phyloP scores from a whole-genome alignment of 208 protist genomes.

The Leishmania mexicana region DNA sequence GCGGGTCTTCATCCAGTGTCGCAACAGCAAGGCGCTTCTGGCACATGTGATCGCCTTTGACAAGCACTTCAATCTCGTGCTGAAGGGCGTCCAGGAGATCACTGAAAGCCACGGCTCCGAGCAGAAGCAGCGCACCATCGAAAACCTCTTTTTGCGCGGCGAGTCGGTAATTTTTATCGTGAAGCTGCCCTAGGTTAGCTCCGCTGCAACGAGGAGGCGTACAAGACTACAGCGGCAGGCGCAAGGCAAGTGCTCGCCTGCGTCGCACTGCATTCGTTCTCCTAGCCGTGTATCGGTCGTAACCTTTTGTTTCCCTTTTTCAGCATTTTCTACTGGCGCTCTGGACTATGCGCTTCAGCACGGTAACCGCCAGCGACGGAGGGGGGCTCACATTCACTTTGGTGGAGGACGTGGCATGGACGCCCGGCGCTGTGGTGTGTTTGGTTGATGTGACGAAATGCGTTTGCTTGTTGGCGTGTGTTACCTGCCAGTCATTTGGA shows the following conservation, averaged over 20 bases:
- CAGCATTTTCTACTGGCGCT: background rate
- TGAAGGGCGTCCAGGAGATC: constrained; percentile 90
- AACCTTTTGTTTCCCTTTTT: background rate
- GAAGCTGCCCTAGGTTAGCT: constrained; percentile 80
- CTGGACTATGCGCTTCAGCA: background rate
- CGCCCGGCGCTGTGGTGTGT: background rate
- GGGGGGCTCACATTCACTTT: too few relatives aligned
- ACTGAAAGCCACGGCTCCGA: constrained; percentile 93
- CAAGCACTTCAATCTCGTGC: constrained; percentile 99
- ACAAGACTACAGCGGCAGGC: background rate
- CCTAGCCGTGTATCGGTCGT: background rate
- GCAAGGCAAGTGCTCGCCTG: background rate
- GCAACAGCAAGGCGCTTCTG: constrained; percentile 99
- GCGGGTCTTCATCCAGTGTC: constrained; percentile 98
- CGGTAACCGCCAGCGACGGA: background rate
- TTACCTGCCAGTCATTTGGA: background rate
- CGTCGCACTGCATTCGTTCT: background rate
- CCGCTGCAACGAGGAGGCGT: background rate
- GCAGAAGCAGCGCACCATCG: constrained; percentile 95
- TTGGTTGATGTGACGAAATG: background rate
- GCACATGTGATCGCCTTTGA: constrained; percentile 99
- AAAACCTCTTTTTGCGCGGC: constrained; percentile 99
- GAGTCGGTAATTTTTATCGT: constrained; percentile 99
- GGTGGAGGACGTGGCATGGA: background rate
- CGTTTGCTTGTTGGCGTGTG: background rate